phyloP scores from a whole-genome alignment of 495 filamentous ascomycete species.

The Aspergillus ostianus region DNA sequence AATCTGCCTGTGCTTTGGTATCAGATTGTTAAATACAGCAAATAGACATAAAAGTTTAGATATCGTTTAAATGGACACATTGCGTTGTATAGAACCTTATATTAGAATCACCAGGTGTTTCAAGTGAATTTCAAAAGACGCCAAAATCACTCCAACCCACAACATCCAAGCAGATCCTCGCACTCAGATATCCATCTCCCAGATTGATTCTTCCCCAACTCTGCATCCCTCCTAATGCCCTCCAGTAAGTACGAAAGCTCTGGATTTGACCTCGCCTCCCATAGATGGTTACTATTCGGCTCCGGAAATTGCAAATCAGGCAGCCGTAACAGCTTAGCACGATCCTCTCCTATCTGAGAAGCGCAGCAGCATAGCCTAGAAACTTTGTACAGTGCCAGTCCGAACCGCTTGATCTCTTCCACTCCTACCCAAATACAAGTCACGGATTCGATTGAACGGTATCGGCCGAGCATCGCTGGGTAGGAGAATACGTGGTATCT shows the following conservation, averaged over 20 bases:
- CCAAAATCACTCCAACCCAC: background rate
- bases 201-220: background rate
- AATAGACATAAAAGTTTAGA: background rate
- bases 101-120: no score
- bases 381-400: constrained; percentile 14
- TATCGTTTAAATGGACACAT: no score
- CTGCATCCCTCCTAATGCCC: background rate
- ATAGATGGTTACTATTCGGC: constrained; percentile 8
- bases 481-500: constrained; percentile 15
- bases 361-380: constrained; percentile 4
- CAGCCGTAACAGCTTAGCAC: background rate
- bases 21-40: no score
- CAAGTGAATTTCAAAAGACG: no score
- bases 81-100: no score
- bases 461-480: constrained; percentile 13
- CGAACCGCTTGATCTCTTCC: constrained; percentile 16
- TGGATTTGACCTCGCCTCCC: constrained; percentile 13
- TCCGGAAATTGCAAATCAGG: constrained; percentile 9
- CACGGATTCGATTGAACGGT: constrained; percentile 8
- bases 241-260: constrained; percentile 2
- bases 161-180: background rate
- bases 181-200: constrained; percentile 3
- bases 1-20: background rate
- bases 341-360: background rate
- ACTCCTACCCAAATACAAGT: constrained; percentile 21